Percentiles rank a stretch among this genome's conserved stretches.
Evolutionary conservation across 345 rosid genomes (phyloP).

Genomic region (Noccaea bulbosa): DNA sequence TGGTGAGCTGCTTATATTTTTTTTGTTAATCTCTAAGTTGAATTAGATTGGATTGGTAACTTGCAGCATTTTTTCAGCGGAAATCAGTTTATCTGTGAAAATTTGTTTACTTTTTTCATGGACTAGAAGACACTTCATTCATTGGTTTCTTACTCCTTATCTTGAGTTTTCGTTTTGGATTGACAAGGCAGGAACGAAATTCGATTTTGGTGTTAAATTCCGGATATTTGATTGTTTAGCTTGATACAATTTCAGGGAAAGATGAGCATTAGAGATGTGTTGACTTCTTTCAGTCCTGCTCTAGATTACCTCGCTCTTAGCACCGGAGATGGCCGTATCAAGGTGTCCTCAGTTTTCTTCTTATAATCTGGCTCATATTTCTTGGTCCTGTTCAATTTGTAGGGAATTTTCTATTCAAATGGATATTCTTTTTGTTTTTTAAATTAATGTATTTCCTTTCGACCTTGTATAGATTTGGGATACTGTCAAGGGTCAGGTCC

Average conservation of each 20-base stretch:
- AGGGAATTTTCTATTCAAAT: slow-evolving; percentile 4
- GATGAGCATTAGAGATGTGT: slow-evolving; percentile 77
- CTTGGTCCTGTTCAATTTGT: not conserved
- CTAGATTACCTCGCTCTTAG: slow-evolving; percentile 77
- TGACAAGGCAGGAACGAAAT: not conserved
- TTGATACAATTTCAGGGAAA: slow-evolving; percentile 45
- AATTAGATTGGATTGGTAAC: not conserved
- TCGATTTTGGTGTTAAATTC: not conserved
- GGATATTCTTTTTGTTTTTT: slow-evolving; percentile 1
- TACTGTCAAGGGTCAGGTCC: slow-evolving; percentile 69
- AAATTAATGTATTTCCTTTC: slow-evolving; percentile 6
- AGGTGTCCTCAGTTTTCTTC: slow-evolving; percentile 46
- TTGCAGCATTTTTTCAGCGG: not conserved
- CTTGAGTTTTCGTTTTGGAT: not conserved
- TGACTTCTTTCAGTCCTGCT: slow-evolving; percentile 79
- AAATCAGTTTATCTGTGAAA: not conserved
- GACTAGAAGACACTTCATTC: slow-evolving; percentile 1
- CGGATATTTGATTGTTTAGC: slow-evolving; percentile 8
- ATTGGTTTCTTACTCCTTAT: not conserved
- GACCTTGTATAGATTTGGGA: slow-evolving; percentile 64
- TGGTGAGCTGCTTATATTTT: slow-evolving; percentile 27
- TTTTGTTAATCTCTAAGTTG: not conserved
- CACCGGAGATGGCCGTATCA: slow-evolving; percentile 87
- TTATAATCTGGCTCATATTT: not conserved
- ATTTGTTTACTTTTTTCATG: not conserved